A percentile compares a stretch with the other conserved stretches of the same genome.
These are phyloP conservation scores for Melaleuca quinquenervia DNA, from an alignment of 345 rosid species.

Conservation along the genomic window DNA sequence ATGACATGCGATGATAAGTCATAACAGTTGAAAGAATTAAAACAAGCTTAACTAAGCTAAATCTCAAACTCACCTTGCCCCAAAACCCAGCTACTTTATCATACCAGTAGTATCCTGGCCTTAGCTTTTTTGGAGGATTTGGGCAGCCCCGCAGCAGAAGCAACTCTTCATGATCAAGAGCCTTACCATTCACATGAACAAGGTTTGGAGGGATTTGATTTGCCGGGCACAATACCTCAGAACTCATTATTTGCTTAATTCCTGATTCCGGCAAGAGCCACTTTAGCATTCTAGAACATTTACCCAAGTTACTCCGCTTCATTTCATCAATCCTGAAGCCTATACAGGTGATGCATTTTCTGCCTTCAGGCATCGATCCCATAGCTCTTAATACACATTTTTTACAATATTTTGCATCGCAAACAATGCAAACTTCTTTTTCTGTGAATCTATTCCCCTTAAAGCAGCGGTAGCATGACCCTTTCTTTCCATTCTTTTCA, in stretches of 20 bases:
- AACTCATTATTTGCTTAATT: conserved; percentile 43
- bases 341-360: conserved; percentile 70
- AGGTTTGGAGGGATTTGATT: conserved; percentile 70
- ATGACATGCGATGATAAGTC: neutral
- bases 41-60: neutral
- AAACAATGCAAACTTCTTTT: conserved; percentile 82
- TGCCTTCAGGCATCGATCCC: conserved; percentile 92
- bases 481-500: conserved; percentile 55
- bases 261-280: conserved; percentile 31
- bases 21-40: neutral
- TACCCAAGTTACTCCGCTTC: conserved; percentile 47
- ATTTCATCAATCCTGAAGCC: conserved; percentile 62
- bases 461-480: conserved; percentile 68
- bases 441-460: conserved; percentile 50
- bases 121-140: conserved; percentile 64
- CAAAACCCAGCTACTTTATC: conserved; percentile 75
- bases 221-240: conserved; percentile 41
- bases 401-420: conserved; percentile 65
- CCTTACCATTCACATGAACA: conserved; percentile 42
- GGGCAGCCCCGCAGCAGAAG: conserved; percentile 38
- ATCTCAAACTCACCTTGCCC: conserved; percentile 66
- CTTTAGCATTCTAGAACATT: conserved; percentile 51
- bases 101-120: conserved; percentile 82
- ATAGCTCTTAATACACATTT: conserved; percentile 69
- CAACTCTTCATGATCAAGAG: conserved; percentile 41